Evolutionary conservation across 1,284 basidiomycete genomes (phyloP), one percentile per base, ranked within the genome.

Genomic region (Fomitiporia mediterranea): DNA sequence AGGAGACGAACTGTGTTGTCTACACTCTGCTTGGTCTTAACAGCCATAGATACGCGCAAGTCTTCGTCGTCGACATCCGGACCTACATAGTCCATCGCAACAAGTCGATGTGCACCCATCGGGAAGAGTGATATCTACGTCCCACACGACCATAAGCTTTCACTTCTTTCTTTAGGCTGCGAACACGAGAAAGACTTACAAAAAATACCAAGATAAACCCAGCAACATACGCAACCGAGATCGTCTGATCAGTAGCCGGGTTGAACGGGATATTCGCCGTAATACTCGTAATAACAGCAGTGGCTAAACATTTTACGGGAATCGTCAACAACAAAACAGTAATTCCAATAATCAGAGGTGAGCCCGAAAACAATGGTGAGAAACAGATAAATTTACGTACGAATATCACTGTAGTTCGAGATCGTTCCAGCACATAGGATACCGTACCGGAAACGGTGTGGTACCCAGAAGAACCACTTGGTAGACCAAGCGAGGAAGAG

Each of bases 381-480:
- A n/a, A 21, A 35, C 43, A 43, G 6, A 42, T 39, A 46, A 55
- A n/a, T 6, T 6, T n/a, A 78, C 85, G 68, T 63, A 89, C 86
- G 76, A 64, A 89, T 74, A 71, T 83, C 86, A 5, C 81, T 84
- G 48, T 77, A 76, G 61, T 89, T 89, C 2, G 72, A 76, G 77
- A 79, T 88, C 4, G 74, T 77, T 32, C 84, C 86, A 0, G 84
- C 83, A 1, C 79, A 77, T 0, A 88, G 64, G 40, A 92, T 80
- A 0, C 82, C 84, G 61, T 79, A 78, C 43, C 85, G 74, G 64
- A 92, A 92, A 34, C 87, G 79, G 59, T 83, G 79, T 0, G 90
- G 90, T 1, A 91, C 85, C 81, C 85, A 91, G 64, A 88, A 89
- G 40, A 89, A 63, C 63, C 82, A 79, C 51, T 79, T 77, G 44